These are phyloP conservation scores for Lunasporangiospora selenospora DNA, from an alignment of 192 early-diverging fungal species.

Conservation along the genomic window DNA sequence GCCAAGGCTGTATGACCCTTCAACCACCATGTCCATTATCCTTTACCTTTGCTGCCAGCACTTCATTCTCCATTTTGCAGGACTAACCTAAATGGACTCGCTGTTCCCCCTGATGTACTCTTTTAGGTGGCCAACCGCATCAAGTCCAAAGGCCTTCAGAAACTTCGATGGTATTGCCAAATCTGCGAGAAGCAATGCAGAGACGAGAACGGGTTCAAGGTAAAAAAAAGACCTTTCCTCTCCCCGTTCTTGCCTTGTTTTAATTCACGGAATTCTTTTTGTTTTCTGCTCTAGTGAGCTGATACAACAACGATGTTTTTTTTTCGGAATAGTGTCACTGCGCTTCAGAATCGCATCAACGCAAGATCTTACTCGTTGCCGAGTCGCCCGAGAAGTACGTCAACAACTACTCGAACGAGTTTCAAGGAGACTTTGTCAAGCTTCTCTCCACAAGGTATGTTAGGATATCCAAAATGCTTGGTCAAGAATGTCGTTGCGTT, in stretches of 20 bases:
- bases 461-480: constrained; percentile 5
- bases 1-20: constrained; percentile 68
- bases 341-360: constrained; percentile 87
- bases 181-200: constrained; percentile 90
- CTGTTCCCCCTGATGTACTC: neutral
- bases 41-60: neutral
- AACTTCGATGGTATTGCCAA: constrained; percentile 93
- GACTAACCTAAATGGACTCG: neutral
- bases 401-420: constrained; percentile 79
- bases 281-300: neutral
- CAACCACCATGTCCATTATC: neutral
- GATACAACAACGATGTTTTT: no score
- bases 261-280: no score
- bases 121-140: constrained; percentile 83
- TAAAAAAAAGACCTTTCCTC: constrained; percentile 1
- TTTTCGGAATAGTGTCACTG: constrained; percentile 79
- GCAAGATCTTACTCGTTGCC: constrained; percentile 90
- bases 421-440: constrained; percentile 84
- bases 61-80: neutral
- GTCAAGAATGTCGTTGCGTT: neutral
- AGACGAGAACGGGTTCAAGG: constrained; percentile 96
- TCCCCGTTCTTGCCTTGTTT: neutral
- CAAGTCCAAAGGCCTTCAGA: constrained; percentile 89
- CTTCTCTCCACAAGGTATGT: constrained; percentile 74
- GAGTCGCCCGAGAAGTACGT: constrained; percentile 80